Base-by-base conservation (phyloP, 108 stramenopile species). In the Discostella pseudostelligera region DNA sequence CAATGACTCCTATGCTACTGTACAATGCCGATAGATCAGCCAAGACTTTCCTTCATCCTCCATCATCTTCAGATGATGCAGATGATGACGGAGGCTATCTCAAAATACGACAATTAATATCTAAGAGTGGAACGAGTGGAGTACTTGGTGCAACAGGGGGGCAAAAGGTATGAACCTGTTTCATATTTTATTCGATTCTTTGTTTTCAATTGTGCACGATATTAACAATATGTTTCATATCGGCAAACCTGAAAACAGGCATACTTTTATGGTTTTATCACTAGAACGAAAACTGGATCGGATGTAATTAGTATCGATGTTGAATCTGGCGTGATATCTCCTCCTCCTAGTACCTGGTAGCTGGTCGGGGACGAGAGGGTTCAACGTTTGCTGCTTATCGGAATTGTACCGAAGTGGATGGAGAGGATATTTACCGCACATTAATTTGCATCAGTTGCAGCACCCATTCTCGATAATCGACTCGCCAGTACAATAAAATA, bases 1-100 rank as follows among this genome's bases (percentile, higher is more conserved):
- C 39, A 0, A 20, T 65, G 19, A 66, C 74, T 46, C 83, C 85
- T 22, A 86, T 88, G 83, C 59, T 88, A 22, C 62, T 86, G 6
- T 88, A 88, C 65, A 77, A 86, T 66, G 13, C 71, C 10, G 50
- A 51, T 48, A 61, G 76, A 49, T 79, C 57, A 16, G 49, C 73
- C 20, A 78, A 74, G 58, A 88, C 87, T 10, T 88, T 88, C 61
- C 56, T 88, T 11, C 87, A 88, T 81, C 87, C 87, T 16, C 75
- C 75, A 8, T 68, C 67, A 19, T 21, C 74, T 4, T 17, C 29
- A 0, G 28, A 39, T 39, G 56, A 61, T 4, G 40, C 40, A 46
- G 62, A 69, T 9, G 83, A 80, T 35, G 81, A 84, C 50, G 77
- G 77, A 49, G 84, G 84, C 50, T 85, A 86, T 56, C 55, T 72